Base-by-base conservation (phyloP, 2,329 filamentous ascomycete genomes). In the Fusarium proliferatum region DNA sequence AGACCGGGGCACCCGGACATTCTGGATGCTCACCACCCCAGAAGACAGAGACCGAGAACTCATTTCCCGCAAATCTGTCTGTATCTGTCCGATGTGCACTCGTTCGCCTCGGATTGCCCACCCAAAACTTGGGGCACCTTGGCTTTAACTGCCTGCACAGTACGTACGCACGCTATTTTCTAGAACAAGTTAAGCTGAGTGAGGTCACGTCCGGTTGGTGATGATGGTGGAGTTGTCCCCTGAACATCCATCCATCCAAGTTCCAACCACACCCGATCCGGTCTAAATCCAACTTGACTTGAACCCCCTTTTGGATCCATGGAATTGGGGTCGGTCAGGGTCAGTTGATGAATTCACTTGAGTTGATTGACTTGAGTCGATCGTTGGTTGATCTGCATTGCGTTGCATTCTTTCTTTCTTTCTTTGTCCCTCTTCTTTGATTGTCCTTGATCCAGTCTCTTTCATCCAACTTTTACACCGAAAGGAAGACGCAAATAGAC, bases 231-330 rank as follows among this genome's bases (percentile, higher is more conserved):
- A 71, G 72, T 63, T 68, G 65, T 61, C 61, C 64, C 72, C 61
- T 30, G 62, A 72, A 69, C 59, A 49, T 58, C 55, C 55, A 36
- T 36, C 42, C 61, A 49, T 30, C 45, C 52, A 53, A 42, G 39
- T n/a, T 53, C 51, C 38, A 36, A 36, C 55, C 33, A 58, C 56
- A 15, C 63, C 63, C 63, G 72, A 77, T 77, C 56, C 64, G 68
- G 61, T 64, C 64, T 72, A 66, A 72, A 64, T 59, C 56, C 65
- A 75, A 58, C 66, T 62, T 73, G 67, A 68, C 67, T 60, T 76
- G 66, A 77, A 75, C 73, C 73, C 76, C 76, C 76, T 76, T 78
- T 78, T 62, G 69, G 71, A 69, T 36, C 56, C 42, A 34, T 66
- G 52, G 64, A 67, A 67, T 67, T 67, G 63, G 46, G 62, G 59